Evolutionary conservation across 1,284 basidiomycete species (phyloP), one percentile per base, ranked within the genome.

Genomic region (Pterula multifida): DNA sequence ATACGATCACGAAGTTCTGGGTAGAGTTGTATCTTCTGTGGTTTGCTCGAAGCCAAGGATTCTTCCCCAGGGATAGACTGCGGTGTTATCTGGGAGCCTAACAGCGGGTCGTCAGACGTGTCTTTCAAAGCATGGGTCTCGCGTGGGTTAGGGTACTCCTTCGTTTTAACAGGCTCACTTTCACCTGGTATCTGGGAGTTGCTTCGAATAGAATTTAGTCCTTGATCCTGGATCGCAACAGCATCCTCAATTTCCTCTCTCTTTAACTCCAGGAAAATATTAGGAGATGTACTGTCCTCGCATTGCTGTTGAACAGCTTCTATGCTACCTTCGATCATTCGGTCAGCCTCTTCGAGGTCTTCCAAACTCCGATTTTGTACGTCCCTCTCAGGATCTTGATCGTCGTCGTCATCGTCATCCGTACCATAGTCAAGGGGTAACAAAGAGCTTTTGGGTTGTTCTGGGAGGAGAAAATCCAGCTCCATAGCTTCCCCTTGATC

Each of bases 321-420:
- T 4, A 73, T 73, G 22, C 80, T 79, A 50, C 76, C 68, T 25
- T 26, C 6, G 21, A 84, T 61, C 3, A 67, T 58, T 13, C 63
- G 59, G 6, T 70, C 59, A 3, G 78, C 69, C 50, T 78, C 77
- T 13, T 85, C 67, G 3, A 66, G 67, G 61, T 87, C 79, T n/a
- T 76, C 62, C 9, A 79, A 68, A 48, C 73, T 72, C 52, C 67
- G 69, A 47, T 68, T 66, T 36, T 76, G 75, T 54, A 70, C 68
- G 36, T 75, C 73, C 53, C 66, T 66, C 45, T 79, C 73, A n/a
- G 65, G 78, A 4, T 82, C 79, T 44, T 81, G 80, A 9, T 85
- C 82, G 15, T 75, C 66, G 44, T 67, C 71, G 26, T 72, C 73
- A 17, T 83, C 78, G 4, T 76, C 75, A 39, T 78, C 78, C 4